These are phyloP conservation scores for Pseudogymnoascus sp. DNA, from an alignment of 2,329 filamentous ascomycete species.

Conservation along the genomic window DNA sequence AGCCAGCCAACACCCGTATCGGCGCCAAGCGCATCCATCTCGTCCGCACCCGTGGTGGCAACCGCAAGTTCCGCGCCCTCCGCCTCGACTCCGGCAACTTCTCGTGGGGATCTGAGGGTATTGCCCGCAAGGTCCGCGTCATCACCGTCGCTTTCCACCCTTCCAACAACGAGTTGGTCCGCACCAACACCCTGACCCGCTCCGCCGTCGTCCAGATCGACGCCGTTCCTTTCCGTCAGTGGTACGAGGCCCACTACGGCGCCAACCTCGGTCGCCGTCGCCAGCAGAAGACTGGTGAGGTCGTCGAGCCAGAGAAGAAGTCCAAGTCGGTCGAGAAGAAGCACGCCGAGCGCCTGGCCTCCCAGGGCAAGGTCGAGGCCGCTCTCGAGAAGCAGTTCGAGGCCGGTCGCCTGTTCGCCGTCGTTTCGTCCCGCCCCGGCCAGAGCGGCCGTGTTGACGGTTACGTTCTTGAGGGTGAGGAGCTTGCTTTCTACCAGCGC, in stretches of 20 bases:
- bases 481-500: constrained; percentile 99
- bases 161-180: constrained; percentile 99
- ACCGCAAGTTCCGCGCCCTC: constrained; percentile 99
- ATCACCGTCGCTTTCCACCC: constrained; percentile 98
- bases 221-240: constrained; percentile 97
- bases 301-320: constrained; percentile 67
- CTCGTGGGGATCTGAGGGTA: constrained; percentile 96
- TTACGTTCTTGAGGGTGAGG: constrained; percentile 98
- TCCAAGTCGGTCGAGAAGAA: constrained; percentile 94
- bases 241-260: constrained; percentile 99
- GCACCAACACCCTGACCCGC: constrained; percentile 99
- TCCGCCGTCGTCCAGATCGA: constrained; percentile 98
- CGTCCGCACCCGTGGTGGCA: constrained; percentile 94
- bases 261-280: constrained; percentile 80
- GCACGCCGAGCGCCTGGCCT: constrained; percentile 80
- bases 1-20: constrained; percentile 99
- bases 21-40: constrained; percentile 93
- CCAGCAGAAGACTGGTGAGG: constrained; percentile 62
- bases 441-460: constrained; percentile 96
- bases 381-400: constrained; percentile 98
- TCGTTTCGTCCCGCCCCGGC: constrained; percentile 86
- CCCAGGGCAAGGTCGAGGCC: constrained; percentile 83
- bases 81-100: constrained; percentile 99
- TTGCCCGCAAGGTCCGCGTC: constrained; percentile 98
- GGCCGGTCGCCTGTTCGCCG: constrained; percentile 93